Evolutionary conservation across 805 yeast species (phyloP), one percentile per base, ranked within the genome.

Genomic region (Millerozyma miso): DNA sequence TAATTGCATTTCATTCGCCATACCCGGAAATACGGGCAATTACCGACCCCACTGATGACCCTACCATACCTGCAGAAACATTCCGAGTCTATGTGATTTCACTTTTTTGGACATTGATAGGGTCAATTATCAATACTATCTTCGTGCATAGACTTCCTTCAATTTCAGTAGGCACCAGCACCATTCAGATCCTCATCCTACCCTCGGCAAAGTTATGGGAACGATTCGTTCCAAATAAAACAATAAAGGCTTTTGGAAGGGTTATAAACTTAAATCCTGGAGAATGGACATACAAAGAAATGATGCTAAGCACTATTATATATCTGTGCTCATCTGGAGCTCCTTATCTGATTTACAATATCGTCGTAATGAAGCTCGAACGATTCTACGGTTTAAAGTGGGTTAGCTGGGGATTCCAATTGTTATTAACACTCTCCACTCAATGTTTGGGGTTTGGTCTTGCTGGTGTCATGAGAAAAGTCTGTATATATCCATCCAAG

Each of bases 391-490:
- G 71, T 3, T 55, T 69, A 35, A 60, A 65, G 36, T 70, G 76
- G 76, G 73, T 67, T 29, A 48, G 62, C 13, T 71, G 76, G 58
- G 76, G 80, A 1, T 83, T 73, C 58, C 82, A 79, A 58, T 49
- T 80, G 12, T 50, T 79, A 31, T 64, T 82, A 29, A 62, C 76
- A 1, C 48, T 80, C 3, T 71, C 83, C 2, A 71, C 85, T 1
- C 83, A 81, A 54, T 78, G 77, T 47, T 61, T 83, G 49, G 89
- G 88, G 18, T 77, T 80, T 53, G 82, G 85, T 1, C 73, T 83
- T 56, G 86, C 88, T 4, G 83, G 85, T 39, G 53, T 82, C 16
- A 71, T 81, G 71, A 72, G 84, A 53, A 74, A 76, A 45, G 75
- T 82, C 26, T 71, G 73, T 43, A 61, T 70, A 6, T 69, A 69